These are phyloP conservation scores for Serpula lacrymans DNA, from an alignment of 768 basidiomycete species.

Conservation along the genomic window DNA sequence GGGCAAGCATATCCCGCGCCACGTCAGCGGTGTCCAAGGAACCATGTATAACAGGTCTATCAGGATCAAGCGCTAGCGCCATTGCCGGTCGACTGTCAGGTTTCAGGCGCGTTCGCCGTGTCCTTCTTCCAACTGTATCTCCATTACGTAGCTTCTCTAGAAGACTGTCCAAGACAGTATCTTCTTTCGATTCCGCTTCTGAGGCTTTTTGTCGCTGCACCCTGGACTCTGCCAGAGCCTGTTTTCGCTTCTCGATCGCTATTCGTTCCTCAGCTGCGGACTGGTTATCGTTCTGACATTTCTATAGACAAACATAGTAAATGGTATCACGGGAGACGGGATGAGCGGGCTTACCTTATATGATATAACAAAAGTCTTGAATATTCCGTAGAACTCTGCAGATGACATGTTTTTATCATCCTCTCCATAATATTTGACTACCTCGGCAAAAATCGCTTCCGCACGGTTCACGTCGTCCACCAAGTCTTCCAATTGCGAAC, in stretches of 20 bases:
- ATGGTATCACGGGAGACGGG: conserved; percentile 5
- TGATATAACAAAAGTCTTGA: conserved; percentile 95
- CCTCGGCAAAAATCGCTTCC: conserved; percentile 78
- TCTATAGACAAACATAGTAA: conserved; percentile 45
- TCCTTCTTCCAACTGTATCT: conserved; percentile 55
- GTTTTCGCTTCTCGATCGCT: conserved; percentile 66
- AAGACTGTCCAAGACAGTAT: conserved; percentile 60
- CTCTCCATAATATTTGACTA: conserved; percentile 90
- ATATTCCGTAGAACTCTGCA: conserved; percentile 92
- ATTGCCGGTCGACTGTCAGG: conserved; percentile 27
- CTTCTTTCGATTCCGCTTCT: conserved; percentile 41
- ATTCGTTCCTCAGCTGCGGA: conserved; percentile 66
- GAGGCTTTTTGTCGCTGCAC: conserved; percentile 48
- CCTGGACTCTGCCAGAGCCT: conserved; percentile 61
- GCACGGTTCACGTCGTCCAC: conserved; percentile 86
- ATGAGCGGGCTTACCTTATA: conserved; percentile 59
- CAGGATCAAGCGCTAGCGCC: conserved; percentile 27
- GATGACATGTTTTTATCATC: conserved; percentile 85
- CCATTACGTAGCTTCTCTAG: conserved; percentile 72
- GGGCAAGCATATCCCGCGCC: conserved; percentile 75
- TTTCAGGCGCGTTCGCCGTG: conserved; percentile 46
- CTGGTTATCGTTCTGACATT: conserved; percentile 83
- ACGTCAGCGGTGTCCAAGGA: conserved; percentile 47
- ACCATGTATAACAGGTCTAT: conserved; percentile 33
- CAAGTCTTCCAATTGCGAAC: conserved; percentile 73